Percentiles rank a stretch among this genome's conserved stretches.
Evolutionary conservation across 2,329 filamentous ascomycete species (phyloP).

Genomic region (Neoscytalidium dimidiatum): DNA sequence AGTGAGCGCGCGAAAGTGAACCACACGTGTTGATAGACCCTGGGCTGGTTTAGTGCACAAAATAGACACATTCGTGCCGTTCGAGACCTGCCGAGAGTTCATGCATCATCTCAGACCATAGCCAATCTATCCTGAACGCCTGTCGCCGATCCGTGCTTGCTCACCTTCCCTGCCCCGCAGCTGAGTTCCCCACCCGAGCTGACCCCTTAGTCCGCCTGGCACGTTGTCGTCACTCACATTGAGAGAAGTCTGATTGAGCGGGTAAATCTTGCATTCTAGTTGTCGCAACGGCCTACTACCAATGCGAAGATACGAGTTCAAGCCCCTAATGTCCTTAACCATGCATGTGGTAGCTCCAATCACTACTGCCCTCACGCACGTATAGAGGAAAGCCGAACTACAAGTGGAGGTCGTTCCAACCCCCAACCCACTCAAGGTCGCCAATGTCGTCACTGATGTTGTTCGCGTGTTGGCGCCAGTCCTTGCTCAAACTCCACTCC

Average conservation of each 20-base stretch:
- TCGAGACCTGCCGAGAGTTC: neutral
- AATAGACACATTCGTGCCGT: neutral
- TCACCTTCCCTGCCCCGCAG: neutral
- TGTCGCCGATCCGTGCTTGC: neutral
- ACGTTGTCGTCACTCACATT: neutral
- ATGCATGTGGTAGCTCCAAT: slow-evolving; percentile 16
- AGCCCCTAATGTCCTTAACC: slow-evolving; percentile 12
- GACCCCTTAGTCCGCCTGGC: neutral
- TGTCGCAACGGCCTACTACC: slow-evolving; percentile 19
- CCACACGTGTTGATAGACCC: slow-evolving; percentile 1
- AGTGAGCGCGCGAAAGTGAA: neutral
- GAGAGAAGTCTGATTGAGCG: neutral
- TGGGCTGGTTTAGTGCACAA: neutral
- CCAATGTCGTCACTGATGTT: slow-evolving; percentile 65
- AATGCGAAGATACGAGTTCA: slow-evolving; percentile 21
- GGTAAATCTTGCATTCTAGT: slow-evolving; percentile 22
- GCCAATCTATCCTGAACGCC: neutral
- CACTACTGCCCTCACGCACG: slow-evolving; percentile 14
- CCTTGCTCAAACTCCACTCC: slow-evolving; percentile 48
- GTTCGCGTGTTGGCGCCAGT: slow-evolving; percentile 50
- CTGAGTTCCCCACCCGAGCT: no score
- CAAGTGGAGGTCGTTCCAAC: slow-evolving; percentile 73
- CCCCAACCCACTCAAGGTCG: slow-evolving; percentile 93
- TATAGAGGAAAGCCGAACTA: slow-evolving; percentile 38
- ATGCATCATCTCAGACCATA: neutral